Evolutionary conservation across 495 filamentous ascomycete genomes (phyloP).

Genomic region (Bacidia gigantensis): DNA sequence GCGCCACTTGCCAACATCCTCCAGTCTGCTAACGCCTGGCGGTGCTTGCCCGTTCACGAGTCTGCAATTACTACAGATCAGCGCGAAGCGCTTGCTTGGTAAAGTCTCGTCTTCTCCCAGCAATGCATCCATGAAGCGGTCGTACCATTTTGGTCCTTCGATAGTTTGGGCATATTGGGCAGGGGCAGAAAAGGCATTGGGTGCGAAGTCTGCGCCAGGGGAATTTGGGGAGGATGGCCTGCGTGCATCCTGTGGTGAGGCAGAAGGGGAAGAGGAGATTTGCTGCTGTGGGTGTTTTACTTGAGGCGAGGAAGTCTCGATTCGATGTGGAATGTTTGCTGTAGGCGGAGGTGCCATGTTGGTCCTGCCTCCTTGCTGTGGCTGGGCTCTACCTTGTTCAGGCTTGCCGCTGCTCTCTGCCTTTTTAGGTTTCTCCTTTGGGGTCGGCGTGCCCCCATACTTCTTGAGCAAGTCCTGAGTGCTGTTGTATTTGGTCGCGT

Average conservation of each 20-base stretch:
- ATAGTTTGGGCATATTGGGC: conserved; percentile 33
- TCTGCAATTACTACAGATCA: conserved; percentile 73
- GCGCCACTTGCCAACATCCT: conserved; percentile 78
- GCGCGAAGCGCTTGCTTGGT: conserved; percentile 74
- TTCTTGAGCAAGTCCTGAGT: conserved; percentile 89
- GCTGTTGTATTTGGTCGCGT: conserved; percentile 86
- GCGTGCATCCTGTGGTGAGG: conserved; percentile 3
- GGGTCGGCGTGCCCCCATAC: conserved; percentile 55
- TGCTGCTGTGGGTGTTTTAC: conserved; percentile 7
- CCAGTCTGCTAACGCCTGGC: conserved; percentile 61
- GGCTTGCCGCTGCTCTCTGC: conserved; percentile 18
- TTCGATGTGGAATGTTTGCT: conserved; percentile 55
- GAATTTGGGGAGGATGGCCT: conserved; percentile 10
- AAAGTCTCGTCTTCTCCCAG: conserved; percentile 91
- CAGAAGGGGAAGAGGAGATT: conserved; percentile 14
- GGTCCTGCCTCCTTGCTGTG: conserved; percentile 32
- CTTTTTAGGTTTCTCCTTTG: conserved; percentile 24
- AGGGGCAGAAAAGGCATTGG: conserved; percentile 41
- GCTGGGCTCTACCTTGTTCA: conserved; percentile 4
- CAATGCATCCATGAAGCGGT: conserved; percentile 79
- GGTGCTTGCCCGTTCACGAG: conserved; percentile 95
- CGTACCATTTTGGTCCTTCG: conserved; percentile 67
- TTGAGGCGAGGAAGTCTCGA: not conserved
- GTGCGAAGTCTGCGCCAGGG: conserved; percentile 34
- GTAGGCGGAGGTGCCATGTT: conserved; percentile 64